Conservation (phyloP, 176 grass and related monocot genomes). For the Eleusine indica region DNA sequence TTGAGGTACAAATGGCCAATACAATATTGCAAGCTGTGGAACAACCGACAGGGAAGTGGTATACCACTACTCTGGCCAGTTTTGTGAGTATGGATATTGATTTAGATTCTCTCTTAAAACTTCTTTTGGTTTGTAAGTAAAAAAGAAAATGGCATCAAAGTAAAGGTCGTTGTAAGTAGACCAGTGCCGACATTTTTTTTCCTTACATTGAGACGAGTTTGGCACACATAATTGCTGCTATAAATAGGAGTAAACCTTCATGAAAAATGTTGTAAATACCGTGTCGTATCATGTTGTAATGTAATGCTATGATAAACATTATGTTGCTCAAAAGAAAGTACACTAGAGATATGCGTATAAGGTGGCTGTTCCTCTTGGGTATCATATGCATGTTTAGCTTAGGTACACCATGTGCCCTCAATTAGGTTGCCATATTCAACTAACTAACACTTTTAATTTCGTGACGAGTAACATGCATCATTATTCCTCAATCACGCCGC, state of each 20-base stretch:
- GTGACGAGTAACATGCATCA: conserved; percentile 29
- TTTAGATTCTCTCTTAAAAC: neutral
- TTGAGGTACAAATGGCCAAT: neutral
- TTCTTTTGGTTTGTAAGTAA: neutral
- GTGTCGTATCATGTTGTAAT: neutral
- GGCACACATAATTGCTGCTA: neutral
- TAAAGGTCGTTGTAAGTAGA: neutral
- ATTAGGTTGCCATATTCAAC: conserved; percentile 37
- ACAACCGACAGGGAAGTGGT: neutral
- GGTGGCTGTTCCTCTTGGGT: neutral
- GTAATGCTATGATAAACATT: neutral
- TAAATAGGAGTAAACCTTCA: neutral
- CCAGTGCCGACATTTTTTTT: neutral
- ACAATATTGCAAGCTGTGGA: neutral
- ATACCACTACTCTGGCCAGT: conserved; percentile 8
- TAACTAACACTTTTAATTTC: neutral
- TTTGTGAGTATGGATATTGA: neutral
- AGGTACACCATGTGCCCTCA: conserved; percentile 25
- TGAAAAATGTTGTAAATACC: neutral
- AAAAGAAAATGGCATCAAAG: neutral
- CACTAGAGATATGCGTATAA: neutral
- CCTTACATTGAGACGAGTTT: neutral
- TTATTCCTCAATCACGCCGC: conserved; percentile 29
- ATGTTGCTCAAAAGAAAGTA: neutral
- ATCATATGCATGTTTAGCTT: conserved; percentile 17